Evolutionary conservation across 805 yeast species (phyloP).

Genomic region (Saccharomycopsis olivae): DNA sequence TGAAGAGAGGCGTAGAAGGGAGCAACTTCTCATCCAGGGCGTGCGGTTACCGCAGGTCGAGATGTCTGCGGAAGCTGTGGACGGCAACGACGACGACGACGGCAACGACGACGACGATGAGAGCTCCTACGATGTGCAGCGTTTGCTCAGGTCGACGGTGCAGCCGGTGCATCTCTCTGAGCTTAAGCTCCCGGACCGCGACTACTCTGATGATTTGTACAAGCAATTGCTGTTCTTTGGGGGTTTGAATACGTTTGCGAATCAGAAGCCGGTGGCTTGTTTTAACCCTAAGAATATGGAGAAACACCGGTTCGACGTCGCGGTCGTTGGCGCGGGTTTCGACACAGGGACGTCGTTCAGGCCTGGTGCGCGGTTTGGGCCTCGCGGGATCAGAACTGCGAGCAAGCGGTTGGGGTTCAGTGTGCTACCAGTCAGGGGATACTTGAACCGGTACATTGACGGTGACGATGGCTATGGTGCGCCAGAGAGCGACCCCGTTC

Average conservation of each 20-base stretch:
- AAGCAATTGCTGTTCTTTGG: constrained; percentile 1
- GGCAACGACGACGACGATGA: too few relatives aligned
- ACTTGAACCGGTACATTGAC: constrained; percentile 4
- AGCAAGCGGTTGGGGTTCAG: constrained; percentile 32
- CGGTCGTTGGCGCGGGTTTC: constrained; percentile 69
- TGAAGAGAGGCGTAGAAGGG: too few relatives aligned
- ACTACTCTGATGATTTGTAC: constrained; percentile 5
- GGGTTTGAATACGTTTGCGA: constrained; percentile 9
- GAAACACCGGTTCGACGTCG: constrained; percentile 44
- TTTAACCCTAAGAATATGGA: constrained; percentile 1
- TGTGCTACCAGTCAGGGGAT: constrained; percentile 12
- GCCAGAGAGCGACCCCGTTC: constrained; percentile 21
- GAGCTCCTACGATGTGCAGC: too few relatives aligned
- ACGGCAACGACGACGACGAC: too few relatives aligned
- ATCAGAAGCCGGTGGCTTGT: constrained; percentile 1
- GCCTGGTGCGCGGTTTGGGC: constrained; percentile 81
- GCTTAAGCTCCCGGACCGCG: constrained; percentile 3
- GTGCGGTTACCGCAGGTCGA: too few relatives aligned
- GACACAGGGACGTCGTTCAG: constrained; percentile 75
- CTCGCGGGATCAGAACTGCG: constrained; percentile 56
- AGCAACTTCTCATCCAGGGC: too few relatives aligned
- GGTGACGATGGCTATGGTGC: neutral
- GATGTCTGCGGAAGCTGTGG: too few relatives aligned
- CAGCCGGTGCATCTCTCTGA: too few relatives aligned
- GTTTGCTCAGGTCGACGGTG: too few relatives aligned